Evolutionary conservation across 2,329 filamentous ascomycete genomes (phyloP).

Genomic region (Aspergillus sp.): DNA sequence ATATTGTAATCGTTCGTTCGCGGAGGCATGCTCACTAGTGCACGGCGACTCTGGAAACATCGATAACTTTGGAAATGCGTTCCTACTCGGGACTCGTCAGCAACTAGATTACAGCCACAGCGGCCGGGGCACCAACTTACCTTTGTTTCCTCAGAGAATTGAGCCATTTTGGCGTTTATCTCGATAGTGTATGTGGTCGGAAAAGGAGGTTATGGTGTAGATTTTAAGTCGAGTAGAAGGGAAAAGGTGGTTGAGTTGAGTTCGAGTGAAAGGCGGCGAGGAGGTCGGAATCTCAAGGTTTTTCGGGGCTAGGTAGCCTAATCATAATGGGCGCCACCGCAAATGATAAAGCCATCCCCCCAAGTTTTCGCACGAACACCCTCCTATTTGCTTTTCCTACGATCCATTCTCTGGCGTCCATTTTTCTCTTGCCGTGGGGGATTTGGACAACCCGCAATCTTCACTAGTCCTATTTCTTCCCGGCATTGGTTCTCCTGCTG

Average conservation of each 20-base stretch:
- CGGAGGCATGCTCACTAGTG: constrained; percentile 71
- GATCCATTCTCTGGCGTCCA: too few relatives aligned
- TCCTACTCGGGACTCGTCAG: constrained; percentile 59
- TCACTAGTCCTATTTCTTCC: not conserved
- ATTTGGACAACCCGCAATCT: not conserved
- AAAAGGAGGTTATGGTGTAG: not conserved
- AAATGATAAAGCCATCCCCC: not conserved
- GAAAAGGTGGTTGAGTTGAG: not conserved
- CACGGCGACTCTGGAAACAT: constrained; percentile 87
- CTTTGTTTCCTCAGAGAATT: constrained; percentile 96
- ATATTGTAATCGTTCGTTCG: not conserved
- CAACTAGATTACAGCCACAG: not conserved
- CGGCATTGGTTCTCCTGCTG: not conserved
- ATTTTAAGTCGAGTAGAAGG: not conserved
- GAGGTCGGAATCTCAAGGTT: constrained; percentile 28
- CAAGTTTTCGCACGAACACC: not conserved
- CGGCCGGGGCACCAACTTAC: constrained; percentile 46
- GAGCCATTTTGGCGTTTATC: constrained; percentile 45
- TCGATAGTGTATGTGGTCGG: not conserved
- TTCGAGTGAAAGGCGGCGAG: constrained; percentile 15
- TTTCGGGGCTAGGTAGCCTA: constrained; percentile 23
- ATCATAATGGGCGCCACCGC: constrained; percentile 1
- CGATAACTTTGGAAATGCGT: constrained; percentile 95
- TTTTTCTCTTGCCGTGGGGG: not conserved
- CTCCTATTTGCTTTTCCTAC: too few relatives aligned